phyloP scores from a whole-genome alignment of 2,329 filamentous ascomycete genomes.

The Neofusicoccum umdonicola region DNA sequence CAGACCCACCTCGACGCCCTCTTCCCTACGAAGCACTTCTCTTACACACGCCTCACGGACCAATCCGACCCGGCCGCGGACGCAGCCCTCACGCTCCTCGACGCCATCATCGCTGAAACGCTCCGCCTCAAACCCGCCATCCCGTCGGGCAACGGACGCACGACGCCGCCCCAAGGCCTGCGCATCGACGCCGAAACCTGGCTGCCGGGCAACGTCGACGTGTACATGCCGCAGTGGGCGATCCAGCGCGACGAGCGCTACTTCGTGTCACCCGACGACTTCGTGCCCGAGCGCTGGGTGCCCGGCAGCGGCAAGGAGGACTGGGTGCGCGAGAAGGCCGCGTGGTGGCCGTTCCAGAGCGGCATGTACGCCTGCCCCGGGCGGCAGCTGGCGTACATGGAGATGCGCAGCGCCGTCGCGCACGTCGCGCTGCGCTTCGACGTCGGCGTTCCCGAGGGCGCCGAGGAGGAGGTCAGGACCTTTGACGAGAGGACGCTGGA shows the following conservation, averaged over 20 bases:
- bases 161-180: constrained; percentile 36
- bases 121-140: constrained; percentile 42
- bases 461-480: constrained; percentile 28
- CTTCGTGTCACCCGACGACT: constrained; percentile 22
- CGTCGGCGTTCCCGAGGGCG: constrained; percentile 40
- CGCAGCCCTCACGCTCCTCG: constrained; percentile 33
- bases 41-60: neutral
- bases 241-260: constrained; percentile 26
- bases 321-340: constrained; percentile 27
- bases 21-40: neutral
- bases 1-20: neutral
- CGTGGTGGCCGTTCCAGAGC: neutral
- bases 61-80: constrained; percentile 25
- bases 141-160: constrained; percentile 36
- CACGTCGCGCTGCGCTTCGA: constrained; percentile 62
- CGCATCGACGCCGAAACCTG: constrained; percentile 33
- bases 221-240: constrained; percentile 30
- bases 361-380: constrained; percentile 69
- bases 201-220: constrained; percentile 29
- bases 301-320: constrained; percentile 29
- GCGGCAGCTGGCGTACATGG: constrained; percentile 65
- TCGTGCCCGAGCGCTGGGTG: constrained; percentile 32
- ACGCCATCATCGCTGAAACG: constrained; percentile 42
- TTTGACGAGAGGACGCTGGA: constrained; percentile 35
- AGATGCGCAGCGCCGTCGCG: constrained; percentile 64